Evolutionary conservation across 352 stramenopile species (phyloP), one percentile per base, ranked within the genome.

Genomic region (Blastocystis sp.): DNA sequence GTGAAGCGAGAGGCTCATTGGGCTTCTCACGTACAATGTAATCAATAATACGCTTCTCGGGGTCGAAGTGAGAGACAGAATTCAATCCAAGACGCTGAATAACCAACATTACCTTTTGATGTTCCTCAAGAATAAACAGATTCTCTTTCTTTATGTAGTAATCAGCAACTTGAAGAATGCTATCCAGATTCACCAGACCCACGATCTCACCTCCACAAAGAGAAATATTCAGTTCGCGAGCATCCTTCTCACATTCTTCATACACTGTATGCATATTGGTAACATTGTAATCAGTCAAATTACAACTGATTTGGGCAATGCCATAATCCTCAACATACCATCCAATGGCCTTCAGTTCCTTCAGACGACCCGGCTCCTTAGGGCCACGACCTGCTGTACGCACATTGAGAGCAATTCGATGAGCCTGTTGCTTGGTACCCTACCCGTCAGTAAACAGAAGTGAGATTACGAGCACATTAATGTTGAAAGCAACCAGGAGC

Each of bases 101-200:
- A 1, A 87, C 89, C 54, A 91, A 68, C 40, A 70, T 70, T 4
- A 91, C 70, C 79, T 90, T 90, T 35, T 91, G 89, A 19, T 15
- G 24, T 59, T 91, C 87, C 37, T 91, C 87, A 35, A 91, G 59
- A 37, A 91, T 91, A 59, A 91, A 91, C 22, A 91, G 57, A 64
- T 90, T 90, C 69, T 91, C 89, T 69, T 91, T 91, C 54, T 91
- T 56, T 40, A 91, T 91, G 76, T 91, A 91, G 78, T 90, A 91
- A 24, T 91, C 87, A 54, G 89, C 82, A 42, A 91, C 90, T 48
- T 91, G 37, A 35, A 91, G 66, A 64, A 91, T 88, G 7, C 60
- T 89, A 22, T 90, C 58, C 33, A 91, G 78, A 54, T 80, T 80
- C 24, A 91, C 73, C 56, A 91, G 82, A 35, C 89, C 89, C 57